Conservation (phyloP, 768 basidiomycete species). For the Lyophyllum decastes region DNA sequence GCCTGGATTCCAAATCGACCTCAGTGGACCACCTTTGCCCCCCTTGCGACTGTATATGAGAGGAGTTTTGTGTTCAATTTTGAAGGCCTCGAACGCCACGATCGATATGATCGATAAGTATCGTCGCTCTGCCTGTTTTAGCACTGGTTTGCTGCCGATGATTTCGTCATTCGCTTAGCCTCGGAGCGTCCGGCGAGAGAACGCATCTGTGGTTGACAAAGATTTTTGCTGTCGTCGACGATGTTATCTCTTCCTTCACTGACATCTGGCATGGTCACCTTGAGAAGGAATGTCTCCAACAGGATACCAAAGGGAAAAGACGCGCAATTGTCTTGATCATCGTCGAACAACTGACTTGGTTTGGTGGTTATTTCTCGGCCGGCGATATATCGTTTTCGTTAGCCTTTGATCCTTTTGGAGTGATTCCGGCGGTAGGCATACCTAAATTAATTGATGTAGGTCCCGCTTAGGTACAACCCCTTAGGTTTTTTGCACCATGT, state of each 20-base stretch:
- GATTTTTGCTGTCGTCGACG: background rate
- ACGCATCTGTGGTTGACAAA: background rate
- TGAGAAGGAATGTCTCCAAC: background rate
- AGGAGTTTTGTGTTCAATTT: too few relatives aligned
- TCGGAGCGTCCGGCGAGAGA: too few relatives aligned
- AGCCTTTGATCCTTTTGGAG: background rate
- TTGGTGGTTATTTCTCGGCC: background rate
- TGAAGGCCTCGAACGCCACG: too few relatives aligned
- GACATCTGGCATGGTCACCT: background rate
- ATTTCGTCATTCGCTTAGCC: too few relatives aligned
- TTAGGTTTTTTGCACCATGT: background rate
- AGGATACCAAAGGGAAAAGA: background rate
- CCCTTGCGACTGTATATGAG: too few relatives aligned
- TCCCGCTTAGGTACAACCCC: background rate
- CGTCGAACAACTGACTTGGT: background rate
- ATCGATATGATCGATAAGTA: too few relatives aligned
- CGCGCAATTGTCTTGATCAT: background rate
- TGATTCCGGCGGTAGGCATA: background rate
- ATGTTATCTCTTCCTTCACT: background rate
- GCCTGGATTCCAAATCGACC: background rate
- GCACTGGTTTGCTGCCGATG: too few relatives aligned
- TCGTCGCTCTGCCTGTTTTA: too few relatives aligned
- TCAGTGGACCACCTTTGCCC: background rate
- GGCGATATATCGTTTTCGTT: background rate
- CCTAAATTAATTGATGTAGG: background rate